phyloP scores from a whole-genome alignment of 768 basidiomycete species.

The Serendipita sp. region DNA sequence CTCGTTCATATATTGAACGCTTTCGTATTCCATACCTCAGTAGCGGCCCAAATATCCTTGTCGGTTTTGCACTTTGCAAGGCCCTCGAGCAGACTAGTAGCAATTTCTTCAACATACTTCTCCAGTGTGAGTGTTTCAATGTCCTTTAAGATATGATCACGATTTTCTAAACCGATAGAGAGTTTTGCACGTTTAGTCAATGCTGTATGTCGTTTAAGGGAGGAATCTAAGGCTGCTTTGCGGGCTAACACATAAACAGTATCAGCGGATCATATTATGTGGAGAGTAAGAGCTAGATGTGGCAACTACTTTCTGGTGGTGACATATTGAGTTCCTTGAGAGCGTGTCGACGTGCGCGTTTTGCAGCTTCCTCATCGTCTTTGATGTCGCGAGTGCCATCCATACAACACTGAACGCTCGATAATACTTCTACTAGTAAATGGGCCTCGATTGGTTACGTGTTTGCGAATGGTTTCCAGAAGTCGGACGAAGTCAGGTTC shows the following conservation, averaged over 20 bases:
- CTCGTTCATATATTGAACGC: not conserved
- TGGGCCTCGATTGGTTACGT: not conserved
- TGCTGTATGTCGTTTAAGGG: slow-evolving; percentile 88
- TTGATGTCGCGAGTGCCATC: slow-evolving; percentile 17
- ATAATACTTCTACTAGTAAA: not conserved
- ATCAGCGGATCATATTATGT: not conserved
- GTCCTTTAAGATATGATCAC: slow-evolving; percentile 82
- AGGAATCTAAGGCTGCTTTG: slow-evolving; percentile 72
- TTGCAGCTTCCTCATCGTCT: slow-evolving; percentile 34
- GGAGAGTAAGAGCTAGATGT: not conserved
- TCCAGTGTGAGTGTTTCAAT: slow-evolving; percentile 78
- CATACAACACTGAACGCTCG: not conserved
- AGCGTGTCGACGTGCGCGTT: slow-evolving; percentile 39
- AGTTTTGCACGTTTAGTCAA: slow-evolving; percentile 86
- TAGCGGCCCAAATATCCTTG: slow-evolving; percentile 79
- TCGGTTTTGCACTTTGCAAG: slow-evolving; percentile 78
- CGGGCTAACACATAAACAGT: not conserved
- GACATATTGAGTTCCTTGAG: slow-evolving; percentile 39
- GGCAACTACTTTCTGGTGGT: slow-evolving; percentile 2
- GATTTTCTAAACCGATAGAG: slow-evolving; percentile 66
- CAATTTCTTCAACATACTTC: slow-evolving; percentile 94
- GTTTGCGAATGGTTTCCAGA: not conserved
- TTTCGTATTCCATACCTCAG: slow-evolving; percentile 43
- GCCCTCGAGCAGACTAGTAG: slow-evolving; percentile 74
- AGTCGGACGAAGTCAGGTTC: not conserved